Conservation (phyloP, 768 basidiomycete species). For the Pholiota molesta region DNA sequence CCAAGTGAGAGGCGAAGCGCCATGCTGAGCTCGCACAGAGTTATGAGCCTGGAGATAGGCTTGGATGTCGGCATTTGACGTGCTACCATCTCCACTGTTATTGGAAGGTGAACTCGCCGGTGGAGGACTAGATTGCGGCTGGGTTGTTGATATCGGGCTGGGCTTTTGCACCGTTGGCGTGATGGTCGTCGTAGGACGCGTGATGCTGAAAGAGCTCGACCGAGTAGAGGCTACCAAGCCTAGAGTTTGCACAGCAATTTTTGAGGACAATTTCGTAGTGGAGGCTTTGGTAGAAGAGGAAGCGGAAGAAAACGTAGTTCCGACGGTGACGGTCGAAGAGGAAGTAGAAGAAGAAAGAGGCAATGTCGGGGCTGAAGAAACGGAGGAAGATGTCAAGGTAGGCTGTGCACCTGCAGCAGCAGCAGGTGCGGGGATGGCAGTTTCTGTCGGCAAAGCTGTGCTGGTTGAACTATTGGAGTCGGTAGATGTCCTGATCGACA, state of each 20-base stretch:
- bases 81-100: conserved; percentile 14
- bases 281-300: conserved; percentile 17
- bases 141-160: not conserved
- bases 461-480: conserved; percentile 21
- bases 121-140: not conserved
- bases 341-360: conserved; percentile 22
- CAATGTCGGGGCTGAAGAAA: conserved; percentile 19
- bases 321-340: conserved; percentile 16
- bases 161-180: not conserved
- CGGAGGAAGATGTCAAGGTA: conserved; percentile 16
- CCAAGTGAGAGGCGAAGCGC: conserved; percentile 68
- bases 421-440: conserved; percentile 18
- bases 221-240: conserved; percentile 8
- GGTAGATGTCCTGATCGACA: conserved; percentile 18
- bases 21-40: conserved; percentile 60
- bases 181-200: conserved; percentile 7
- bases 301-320: conserved; percentile 20
- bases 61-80: conserved; percentile 48
- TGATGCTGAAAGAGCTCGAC: not conserved
- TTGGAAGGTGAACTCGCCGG: conserved; percentile 15
- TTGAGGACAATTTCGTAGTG: conserved; percentile 14
- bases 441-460: conserved; percentile 24
- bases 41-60: conserved; percentile 67
- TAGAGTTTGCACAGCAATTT: conserved; percentile 2
- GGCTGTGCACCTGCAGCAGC: conserved; percentile 21